Conservation (phyloP, 2,329 filamentous ascomycete species). For the Sordariomycetes sp. region DNA sequence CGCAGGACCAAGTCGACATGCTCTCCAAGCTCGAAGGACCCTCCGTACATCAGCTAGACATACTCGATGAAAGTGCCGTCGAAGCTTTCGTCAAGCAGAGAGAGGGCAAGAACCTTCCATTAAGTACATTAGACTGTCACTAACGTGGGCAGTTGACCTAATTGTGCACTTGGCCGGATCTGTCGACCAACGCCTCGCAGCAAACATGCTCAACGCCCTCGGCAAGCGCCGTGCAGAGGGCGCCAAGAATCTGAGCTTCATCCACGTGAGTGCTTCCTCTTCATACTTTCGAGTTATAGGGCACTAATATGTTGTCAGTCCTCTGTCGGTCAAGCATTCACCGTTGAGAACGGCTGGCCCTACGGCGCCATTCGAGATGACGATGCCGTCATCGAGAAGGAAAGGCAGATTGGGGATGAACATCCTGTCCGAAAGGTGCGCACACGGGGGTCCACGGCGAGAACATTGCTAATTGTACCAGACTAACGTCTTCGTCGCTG, state of each 20-base stretch:
- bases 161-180: conserved; percentile 24
- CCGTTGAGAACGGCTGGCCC: conserved; percentile 19
- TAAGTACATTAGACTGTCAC: background rate
- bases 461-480: conserved; percentile 5
- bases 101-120: no score
- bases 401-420: conserved; percentile 15
- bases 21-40: no score
- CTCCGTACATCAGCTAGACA: no score
- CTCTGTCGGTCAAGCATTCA: conserved; percentile 16
- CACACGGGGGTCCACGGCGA: background rate
- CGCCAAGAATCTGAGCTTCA: conserved; percentile 18
- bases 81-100: no score
- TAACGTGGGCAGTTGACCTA: conserved; percentile 20
- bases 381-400: conserved; percentile 16
- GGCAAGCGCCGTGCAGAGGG: conserved; percentile 15
- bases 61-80: no score
- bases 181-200: conserved; percentile 12
- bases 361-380: conserved; percentile 18
- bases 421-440: conserved; percentile 18
- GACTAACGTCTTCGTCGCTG: conserved; percentile 17
- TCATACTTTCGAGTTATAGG: background rate
- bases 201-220: conserved; percentile 21
- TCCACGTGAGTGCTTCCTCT: conserved; percentile 17
- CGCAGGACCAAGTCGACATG: no score
- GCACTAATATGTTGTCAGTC: conserved; percentile 9